Conservation (phyloP, 805 yeast species). For the Candida parachauliodes region DNA sequence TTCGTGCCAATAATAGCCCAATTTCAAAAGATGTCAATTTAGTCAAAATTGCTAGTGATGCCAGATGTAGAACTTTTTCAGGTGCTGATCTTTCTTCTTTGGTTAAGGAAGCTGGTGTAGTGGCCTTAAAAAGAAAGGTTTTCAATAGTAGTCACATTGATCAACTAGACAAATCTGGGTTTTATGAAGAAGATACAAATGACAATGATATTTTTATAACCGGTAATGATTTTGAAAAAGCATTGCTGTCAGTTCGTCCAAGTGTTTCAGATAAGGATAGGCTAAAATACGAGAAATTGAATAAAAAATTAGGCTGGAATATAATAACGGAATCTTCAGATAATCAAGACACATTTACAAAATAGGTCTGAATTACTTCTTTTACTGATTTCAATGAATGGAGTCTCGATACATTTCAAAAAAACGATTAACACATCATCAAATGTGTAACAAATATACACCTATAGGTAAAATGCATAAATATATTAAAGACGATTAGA, state of each 20-base stretch:
- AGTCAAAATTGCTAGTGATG: constrained; percentile 61
- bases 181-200: constrained; percentile 24
- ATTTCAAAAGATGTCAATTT: constrained; percentile 61
- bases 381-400: too few species aligned
- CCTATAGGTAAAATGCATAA: too few species aligned
- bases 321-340: constrained; percentile 22
- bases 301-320: constrained; percentile 74
- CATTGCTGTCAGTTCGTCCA: constrained; percentile 76
- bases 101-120: constrained; percentile 90
- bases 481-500: too few species aligned
- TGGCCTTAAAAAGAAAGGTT: constrained; percentile 74
- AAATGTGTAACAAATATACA: too few species aligned
- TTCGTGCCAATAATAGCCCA: constrained; percentile 74
- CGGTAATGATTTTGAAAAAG: constrained; percentile 61
- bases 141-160: constrained; percentile 43
- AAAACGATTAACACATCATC: too few species aligned
- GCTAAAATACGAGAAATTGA: constrained; percentile 67
- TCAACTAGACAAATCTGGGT: constrained; percentile 37
- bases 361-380: too few species aligned
- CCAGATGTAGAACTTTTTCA: constrained; percentile 81
- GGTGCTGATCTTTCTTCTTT: constrained; percentile 95
- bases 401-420: too few species aligned
- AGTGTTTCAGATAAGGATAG: constrained; percentile 88
- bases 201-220: constrained; percentile 52
- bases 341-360: too few species aligned